A percentile compares a stretch with the other conserved stretches of the same genome.
Evolutionary conservation across 2,329 filamentous ascomycete species (phyloP).

Genomic region (Plenodomus biglobosus): DNA sequence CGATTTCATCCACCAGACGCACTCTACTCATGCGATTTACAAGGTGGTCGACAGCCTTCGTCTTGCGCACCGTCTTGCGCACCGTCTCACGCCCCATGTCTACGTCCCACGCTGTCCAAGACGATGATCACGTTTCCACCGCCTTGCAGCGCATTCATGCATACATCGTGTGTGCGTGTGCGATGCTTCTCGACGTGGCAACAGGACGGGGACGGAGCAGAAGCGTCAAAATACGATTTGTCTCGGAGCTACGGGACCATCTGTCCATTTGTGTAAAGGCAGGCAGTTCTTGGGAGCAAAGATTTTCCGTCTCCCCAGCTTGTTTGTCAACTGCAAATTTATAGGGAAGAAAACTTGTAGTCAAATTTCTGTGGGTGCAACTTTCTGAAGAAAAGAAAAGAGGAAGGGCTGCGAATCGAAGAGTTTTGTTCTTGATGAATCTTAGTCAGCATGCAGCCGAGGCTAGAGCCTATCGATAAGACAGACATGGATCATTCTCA

Average conservation of each 20-base stretch:
- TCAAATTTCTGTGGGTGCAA: slow-evolving; percentile 58
- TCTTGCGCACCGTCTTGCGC: slow-evolving; percentile 25
- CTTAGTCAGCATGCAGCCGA: slow-evolving; percentile 4
- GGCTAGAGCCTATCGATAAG: neutral
- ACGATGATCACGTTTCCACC: slow-evolving; percentile 26
- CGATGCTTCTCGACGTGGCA: slow-evolving; percentile 8
- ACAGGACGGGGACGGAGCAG: too few species aligned
- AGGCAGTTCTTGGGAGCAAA: slow-evolving; percentile 43
- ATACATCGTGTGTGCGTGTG: slow-evolving; percentile 44
- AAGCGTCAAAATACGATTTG: slow-evolving; percentile 18
- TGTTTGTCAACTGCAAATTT: slow-evolving; percentile 59
- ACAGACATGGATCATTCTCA: neutral
- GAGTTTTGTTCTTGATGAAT: slow-evolving; percentile 17
- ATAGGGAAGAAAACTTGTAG: slow-evolving; percentile 52
- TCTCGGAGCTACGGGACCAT: slow-evolving; percentile 44
- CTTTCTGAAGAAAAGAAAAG: slow-evolving; percentile 38
- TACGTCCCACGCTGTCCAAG: slow-evolving; percentile 22
- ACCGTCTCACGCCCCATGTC: slow-evolving; percentile 24
- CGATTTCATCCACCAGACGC: slow-evolving; percentile 16
- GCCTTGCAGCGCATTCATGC: slow-evolving; percentile 45
- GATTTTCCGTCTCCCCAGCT: slow-evolving; percentile 54
- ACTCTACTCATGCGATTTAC: slow-evolving; percentile 30
- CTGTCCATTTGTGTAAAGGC: slow-evolving; percentile 31
- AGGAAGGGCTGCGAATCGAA: slow-evolving; percentile 8
- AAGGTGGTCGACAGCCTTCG: slow-evolving; percentile 30